Conservation (phyloP, 2,329 filamentous ascomycete species). For the Helotiales sp. region DNA sequence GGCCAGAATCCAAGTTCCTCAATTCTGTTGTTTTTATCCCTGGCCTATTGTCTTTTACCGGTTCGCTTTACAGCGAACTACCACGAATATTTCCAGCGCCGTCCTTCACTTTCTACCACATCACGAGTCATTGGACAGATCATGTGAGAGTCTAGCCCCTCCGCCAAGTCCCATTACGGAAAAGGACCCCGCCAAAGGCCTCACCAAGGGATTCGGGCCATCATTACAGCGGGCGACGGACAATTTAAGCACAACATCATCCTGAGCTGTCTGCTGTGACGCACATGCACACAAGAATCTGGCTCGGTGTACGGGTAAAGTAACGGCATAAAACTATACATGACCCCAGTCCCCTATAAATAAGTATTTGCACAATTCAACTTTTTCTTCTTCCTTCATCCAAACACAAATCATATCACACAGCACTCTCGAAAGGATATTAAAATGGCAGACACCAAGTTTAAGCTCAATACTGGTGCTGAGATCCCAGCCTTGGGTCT, state of each 20-base stretch:
- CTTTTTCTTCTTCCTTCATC: neutral
- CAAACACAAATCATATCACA: neutral
- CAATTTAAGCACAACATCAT: conserved; percentile 2
- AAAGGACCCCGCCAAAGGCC: neutral
- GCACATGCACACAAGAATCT: neutral
- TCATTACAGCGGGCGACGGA: conserved; percentile 9
- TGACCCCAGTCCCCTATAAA: conserved; percentile 2
- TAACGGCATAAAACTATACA: conserved; percentile 13
- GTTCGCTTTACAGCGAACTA: neutral
- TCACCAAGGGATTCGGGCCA: conserved; percentile 7
- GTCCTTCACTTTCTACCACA: neutral
- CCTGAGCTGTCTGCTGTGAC: neutral
- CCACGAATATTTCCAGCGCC: no score
- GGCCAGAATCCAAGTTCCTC: neutral
- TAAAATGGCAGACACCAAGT: conserved; percentile 38
- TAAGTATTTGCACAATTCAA: conserved; percentile 4
- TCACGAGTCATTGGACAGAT: neutral
- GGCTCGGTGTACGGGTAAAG: conserved; percentile 9
- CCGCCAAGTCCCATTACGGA: neutral
- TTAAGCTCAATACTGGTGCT: conserved; percentile 46
- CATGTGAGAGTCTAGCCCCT: neutral
- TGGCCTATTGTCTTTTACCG: neutral
- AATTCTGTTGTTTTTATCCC: no score
- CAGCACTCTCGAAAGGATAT: conserved; percentile 1
- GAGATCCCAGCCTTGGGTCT: conserved; percentile 50